A percentile compares a stretch with the other conserved stretches of the same genome.
Conservation (phyloP, 345 rosid species). For the Cardamine resedifolia region DNA sequence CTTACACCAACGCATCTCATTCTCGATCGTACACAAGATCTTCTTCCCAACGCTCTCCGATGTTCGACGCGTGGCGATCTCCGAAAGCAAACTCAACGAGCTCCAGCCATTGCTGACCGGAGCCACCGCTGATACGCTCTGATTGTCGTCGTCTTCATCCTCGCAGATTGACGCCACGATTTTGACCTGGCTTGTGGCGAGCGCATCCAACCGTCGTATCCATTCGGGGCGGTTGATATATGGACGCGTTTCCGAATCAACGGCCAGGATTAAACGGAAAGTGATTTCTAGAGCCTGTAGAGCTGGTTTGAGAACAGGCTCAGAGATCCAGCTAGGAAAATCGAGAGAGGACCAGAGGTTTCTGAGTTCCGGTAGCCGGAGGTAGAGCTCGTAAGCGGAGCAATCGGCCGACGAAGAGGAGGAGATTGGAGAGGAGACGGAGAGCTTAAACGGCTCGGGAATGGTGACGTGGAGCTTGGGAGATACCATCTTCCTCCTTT, state of each 20-base stretch:
- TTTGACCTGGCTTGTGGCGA: constrained; percentile 66
- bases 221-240: constrained; percentile 69
- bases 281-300: constrained; percentile 84
- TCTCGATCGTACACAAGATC: constrained; percentile 64
- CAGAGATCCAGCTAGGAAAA: constrained; percentile 67
- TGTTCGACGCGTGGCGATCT: constrained; percentile 64
- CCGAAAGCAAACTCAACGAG: constrained; percentile 71
- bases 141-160: constrained; percentile 47
- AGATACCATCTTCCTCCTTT: constrained; percentile 56
- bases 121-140: not conserved
- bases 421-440: constrained; percentile 42
- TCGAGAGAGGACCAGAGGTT: constrained; percentile 48
- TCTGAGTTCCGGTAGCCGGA: constrained; percentile 69
- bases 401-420: constrained; percentile 51
- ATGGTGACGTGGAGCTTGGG: constrained; percentile 51
- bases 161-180: constrained; percentile 60
- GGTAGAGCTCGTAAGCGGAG: constrained; percentile 72
- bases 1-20: constrained; percentile 75
- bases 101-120: constrained; percentile 59
- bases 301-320: constrained; percentile 64
- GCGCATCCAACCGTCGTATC: constrained; percentile 70
- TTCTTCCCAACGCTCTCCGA: constrained; percentile 65
- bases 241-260: constrained; percentile 69
- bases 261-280: constrained; percentile 72
- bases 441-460: constrained; percentile 28